These are phyloP conservation scores for Rhizopogon roseolus DNA, from an alignment of 768 basidiomycete species.

Conservation along the genomic window DNA sequence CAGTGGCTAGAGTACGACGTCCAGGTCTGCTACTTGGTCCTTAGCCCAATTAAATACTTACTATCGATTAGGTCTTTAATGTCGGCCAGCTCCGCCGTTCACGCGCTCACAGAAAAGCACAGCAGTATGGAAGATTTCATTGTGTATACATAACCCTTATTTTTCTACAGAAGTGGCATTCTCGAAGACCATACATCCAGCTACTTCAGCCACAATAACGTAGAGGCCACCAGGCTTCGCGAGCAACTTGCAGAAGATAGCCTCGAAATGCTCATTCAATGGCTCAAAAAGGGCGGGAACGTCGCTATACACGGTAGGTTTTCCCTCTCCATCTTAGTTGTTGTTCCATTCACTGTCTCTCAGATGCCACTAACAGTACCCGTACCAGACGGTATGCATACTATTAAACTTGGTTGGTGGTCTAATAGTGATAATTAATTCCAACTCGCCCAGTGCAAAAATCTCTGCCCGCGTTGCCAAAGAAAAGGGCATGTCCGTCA, in stretches of 20 bases:
- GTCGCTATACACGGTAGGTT: slow-evolving; percentile 91
- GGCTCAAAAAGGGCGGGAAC: slow-evolving; percentile 94
- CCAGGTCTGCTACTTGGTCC: slow-evolving; percentile 45
- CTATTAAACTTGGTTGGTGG: neutral
- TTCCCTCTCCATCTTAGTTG: neutral
- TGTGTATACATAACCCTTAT: neutral
- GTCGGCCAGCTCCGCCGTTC: slow-evolving; percentile 91
- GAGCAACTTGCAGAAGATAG: slow-evolving; percentile 88
- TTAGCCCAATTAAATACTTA: neutral
- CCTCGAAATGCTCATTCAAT: slow-evolving; percentile 89
- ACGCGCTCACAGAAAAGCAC: slow-evolving; percentile 75
- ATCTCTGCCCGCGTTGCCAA: slow-evolving; percentile 79
- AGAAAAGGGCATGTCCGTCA: slow-evolving; percentile 82
- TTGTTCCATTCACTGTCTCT: neutral
- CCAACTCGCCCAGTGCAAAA: slow-evolving; percentile 51
- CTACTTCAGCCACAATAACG: slow-evolving; percentile 88
- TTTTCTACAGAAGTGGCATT: slow-evolving; percentile 57
- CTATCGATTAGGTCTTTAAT: slow-evolving; percentile 77
- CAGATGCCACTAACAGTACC: slow-evolving; percentile 97
- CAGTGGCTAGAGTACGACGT: slow-evolving; percentile 99
- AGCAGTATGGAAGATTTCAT: slow-evolving; percentile 45
- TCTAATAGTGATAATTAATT: neutral
- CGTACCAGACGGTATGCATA: slow-evolving; percentile 55
- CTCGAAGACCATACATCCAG: slow-evolving; percentile 88
- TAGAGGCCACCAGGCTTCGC: slow-evolving; percentile 67